phyloP scores from a whole-genome alignment of 139 green algal genomes.

The Dunaliella primolecta region DNA sequence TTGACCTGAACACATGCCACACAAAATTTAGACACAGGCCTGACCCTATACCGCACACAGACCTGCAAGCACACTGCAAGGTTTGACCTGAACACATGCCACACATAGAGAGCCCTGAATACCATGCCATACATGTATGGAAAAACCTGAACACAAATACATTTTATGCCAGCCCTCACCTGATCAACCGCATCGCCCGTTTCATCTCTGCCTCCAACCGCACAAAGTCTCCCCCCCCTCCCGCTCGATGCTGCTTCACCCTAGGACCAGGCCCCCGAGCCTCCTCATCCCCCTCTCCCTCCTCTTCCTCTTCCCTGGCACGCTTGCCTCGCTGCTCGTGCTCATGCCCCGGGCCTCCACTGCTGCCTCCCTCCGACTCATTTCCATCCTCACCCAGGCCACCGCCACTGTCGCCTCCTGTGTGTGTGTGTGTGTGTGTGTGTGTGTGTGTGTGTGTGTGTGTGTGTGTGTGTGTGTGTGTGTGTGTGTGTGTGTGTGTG shows the following conservation, averaged over 20 bases:
- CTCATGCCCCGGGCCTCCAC: neutral
- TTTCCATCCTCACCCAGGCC: neutral
- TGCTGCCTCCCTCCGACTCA: neutral
- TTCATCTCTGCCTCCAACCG: neutral
- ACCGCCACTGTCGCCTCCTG: neutral
- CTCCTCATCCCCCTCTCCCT: neutral
- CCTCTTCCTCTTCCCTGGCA: neutral
- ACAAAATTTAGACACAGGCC: no score
- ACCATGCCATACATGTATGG: no score
- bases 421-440: constrained; percentile 23
- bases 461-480: neutral
- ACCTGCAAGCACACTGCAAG: no score
- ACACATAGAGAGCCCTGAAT: no score
- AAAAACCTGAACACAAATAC: no score
- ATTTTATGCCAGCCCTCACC: no score
- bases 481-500: neutral
- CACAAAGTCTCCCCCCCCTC: constrained; percentile 2
- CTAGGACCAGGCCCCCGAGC: neutral
- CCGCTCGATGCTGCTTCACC: neutral
- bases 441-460: neutral
- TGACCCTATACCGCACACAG: no score
- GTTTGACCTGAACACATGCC: no score
- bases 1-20: no score
- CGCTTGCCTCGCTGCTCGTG: neutral
- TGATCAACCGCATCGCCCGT: neutral